Conservation (phyloP, 805 yeast species). For the Danielia reshetovae region DNA sequence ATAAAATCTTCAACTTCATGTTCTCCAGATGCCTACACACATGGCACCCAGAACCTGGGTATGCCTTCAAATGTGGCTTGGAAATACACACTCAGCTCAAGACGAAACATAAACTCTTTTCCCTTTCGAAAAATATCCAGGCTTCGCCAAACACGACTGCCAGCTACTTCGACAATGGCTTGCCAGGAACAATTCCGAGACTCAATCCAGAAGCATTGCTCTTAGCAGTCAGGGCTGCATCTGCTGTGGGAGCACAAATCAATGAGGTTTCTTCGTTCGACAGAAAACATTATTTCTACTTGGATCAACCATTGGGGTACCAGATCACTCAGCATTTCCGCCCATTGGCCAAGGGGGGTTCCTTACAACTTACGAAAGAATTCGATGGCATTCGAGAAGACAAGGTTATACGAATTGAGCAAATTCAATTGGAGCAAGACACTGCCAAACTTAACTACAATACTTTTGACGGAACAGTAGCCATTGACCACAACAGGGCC, state of each 20-base stretch:
- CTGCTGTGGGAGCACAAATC: constrained; percentile 61
- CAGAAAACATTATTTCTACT: constrained; percentile 92
- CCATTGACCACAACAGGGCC: constrained; percentile 78
- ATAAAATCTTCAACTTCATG: too few species aligned
- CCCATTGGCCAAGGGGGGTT: constrained; percentile 75
- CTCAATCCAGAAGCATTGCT: constrained; percentile 71
- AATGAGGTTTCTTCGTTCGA: constrained; percentile 67
- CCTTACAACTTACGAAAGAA: constrained; percentile 41
- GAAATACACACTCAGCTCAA: constrained; percentile 91
- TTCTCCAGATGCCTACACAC: constrained; percentile 9
- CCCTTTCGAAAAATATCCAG: constrained; percentile 39
- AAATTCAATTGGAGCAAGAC: constrained; percentile 91
- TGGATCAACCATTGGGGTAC: constrained; percentile 94
- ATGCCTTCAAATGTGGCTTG: constrained; percentile 69
- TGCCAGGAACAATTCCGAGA: constrained; percentile 91
- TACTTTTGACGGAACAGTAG: constrained; percentile 30
- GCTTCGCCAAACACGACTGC: constrained; percentile 62
- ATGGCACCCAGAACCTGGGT: constrained; percentile 18
- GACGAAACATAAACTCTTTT: constrained; percentile 73
- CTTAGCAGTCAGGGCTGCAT: constrained; percentile 68
- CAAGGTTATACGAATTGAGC: constrained; percentile 57
- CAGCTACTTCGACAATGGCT: constrained; percentile 75
- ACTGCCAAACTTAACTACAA: constrained; percentile 76
- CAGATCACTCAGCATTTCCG: constrained; percentile 88
- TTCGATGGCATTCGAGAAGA: constrained; percentile 50